Evolutionary conservation across 1,284 basidiomycete species (phyloP).

Genomic region (Bondarzewia mesenterica): DNA sequence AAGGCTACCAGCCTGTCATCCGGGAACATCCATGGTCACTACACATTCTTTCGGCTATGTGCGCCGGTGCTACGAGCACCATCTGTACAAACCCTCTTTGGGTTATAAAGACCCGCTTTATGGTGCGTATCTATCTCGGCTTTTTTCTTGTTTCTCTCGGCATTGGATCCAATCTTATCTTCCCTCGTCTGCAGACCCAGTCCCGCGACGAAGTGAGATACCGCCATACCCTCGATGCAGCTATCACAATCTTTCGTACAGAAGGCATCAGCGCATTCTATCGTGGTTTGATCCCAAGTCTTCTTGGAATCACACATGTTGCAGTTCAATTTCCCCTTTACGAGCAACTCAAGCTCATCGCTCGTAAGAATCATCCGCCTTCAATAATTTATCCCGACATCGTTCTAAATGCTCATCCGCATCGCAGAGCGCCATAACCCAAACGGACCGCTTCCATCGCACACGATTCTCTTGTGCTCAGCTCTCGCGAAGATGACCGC

Average conservation of each 20-base stretch:
- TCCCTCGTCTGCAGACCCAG: slow-evolving; percentile 51
- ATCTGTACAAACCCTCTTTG: slow-evolving; percentile 89
- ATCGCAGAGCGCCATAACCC: slow-evolving; percentile 33
- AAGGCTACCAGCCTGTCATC: slow-evolving; percentile 70
- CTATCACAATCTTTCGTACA: slow-evolving; percentile 75
- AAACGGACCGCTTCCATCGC: slow-evolving; percentile 51
- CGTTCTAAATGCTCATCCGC: slow-evolving; percentile 1
- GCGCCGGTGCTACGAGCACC: slow-evolving; percentile 85
- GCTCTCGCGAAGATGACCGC: slow-evolving; percentile 91
- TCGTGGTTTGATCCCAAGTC: slow-evolving; percentile 80
- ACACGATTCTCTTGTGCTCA: slow-evolving; percentile 78
- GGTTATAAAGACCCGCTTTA: slow-evolving; percentile 97
- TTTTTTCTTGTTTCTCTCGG: not conserved
- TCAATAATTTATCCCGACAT: not conserved
- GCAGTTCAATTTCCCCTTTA: slow-evolving; percentile 97
- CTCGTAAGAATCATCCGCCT: slow-evolving; percentile 72
- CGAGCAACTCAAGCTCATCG: slow-evolving; percentile 79
- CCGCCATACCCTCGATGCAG: slow-evolving; percentile 82
- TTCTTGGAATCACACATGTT: slow-evolving; percentile 87
- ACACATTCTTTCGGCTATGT: slow-evolving; percentile 90
- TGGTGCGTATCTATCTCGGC: slow-evolving; percentile 50
- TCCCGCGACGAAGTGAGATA: slow-evolving; percentile 69
- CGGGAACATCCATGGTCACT: slow-evolving; percentile 76
- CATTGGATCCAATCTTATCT: slow-evolving; percentile 1
- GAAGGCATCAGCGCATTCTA: slow-evolving; percentile 88